Evolutionary conservation across 176 grass and related monocot species (phyloP).

Genomic region (Carex cristatella): DNA sequence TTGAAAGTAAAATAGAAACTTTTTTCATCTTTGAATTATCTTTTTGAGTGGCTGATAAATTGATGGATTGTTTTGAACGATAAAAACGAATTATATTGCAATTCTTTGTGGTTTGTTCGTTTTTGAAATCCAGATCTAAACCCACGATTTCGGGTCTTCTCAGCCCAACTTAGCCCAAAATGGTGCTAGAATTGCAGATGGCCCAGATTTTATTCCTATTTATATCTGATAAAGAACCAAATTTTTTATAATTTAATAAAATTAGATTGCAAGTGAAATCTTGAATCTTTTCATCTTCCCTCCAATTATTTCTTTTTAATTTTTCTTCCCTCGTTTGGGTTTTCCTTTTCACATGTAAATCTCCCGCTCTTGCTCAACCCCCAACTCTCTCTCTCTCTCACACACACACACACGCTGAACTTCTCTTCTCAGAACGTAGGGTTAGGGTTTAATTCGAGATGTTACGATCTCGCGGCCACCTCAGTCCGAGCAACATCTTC

Average conservation of each 20-base stretch:
- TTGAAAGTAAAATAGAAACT: no score
- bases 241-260: not conserved
- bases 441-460: conserved; percentile 25
- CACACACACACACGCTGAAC: not conserved
- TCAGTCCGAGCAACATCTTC: conserved; percentile 44
- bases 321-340: not conserved
- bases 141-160: not conserved
- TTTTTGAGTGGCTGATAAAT: no score
- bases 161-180: not conserved
- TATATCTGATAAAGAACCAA: not conserved
- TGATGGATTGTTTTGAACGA: no score
- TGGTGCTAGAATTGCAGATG: not conserved
- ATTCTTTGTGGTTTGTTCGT: not conserved
- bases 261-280: not conserved
- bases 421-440: not conserved
- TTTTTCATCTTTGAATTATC: no score
- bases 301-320: not conserved
- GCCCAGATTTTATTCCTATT: not conserved
- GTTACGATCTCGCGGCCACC: conserved; percentile 26
- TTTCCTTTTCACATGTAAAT: conserved; percentile 5
- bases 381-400: not conserved
- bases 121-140: not conserved
- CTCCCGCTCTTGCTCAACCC: not conserved
- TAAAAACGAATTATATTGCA: no score
- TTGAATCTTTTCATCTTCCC: conserved; percentile 34